Percentiles rank a stretch among this genome's conserved stretches.
Evolutionary conservation across 1,284 basidiomycete genomes (phyloP).

Genomic region (Trametes polyzona): DNA sequence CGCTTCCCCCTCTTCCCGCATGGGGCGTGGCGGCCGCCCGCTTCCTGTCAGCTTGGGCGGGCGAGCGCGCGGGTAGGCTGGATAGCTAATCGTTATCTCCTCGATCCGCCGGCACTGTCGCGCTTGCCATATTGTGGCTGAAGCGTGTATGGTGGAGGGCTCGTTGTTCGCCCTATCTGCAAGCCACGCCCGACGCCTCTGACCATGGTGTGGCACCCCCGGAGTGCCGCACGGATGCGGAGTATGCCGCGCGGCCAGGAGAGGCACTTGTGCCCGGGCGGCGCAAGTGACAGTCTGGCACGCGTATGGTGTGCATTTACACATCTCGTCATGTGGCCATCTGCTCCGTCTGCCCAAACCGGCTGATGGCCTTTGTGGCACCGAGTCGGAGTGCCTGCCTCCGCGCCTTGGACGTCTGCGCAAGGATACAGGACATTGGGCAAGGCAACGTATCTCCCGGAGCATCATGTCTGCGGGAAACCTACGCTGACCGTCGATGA

Average conservation of each 20-base stretch:
- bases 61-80: background rate
- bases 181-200: too few species aligned
- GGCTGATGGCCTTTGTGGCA: conserved; percentile 24
- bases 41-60: background rate
- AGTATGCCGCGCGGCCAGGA: too few species aligned
- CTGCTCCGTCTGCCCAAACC: background rate
- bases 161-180: too few species aligned
- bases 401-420: too few species aligned
- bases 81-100: conserved; percentile 13
- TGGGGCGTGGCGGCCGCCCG: conserved; percentile 3
- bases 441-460: background rate
- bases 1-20: background rate
- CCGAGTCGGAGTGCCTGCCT: background rate
- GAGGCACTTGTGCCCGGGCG: too few species aligned
- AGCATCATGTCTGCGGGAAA: too few species aligned
- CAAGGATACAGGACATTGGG: too few species aligned
- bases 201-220: too few species aligned
- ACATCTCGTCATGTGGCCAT: conserved; percentile 5
- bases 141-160: conserved; percentile 2
- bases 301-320: background rate
- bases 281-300: too few species aligned
- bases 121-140: conserved; percentile 1
- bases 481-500: background rate
- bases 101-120: conserved; percentile 16
- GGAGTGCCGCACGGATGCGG: too few species aligned